Evolutionary conservation across 2,329 filamentous ascomycete species (phyloP), one percentile per base, ranked within the genome.

Genomic region (Fusarium hostae): DNA sequence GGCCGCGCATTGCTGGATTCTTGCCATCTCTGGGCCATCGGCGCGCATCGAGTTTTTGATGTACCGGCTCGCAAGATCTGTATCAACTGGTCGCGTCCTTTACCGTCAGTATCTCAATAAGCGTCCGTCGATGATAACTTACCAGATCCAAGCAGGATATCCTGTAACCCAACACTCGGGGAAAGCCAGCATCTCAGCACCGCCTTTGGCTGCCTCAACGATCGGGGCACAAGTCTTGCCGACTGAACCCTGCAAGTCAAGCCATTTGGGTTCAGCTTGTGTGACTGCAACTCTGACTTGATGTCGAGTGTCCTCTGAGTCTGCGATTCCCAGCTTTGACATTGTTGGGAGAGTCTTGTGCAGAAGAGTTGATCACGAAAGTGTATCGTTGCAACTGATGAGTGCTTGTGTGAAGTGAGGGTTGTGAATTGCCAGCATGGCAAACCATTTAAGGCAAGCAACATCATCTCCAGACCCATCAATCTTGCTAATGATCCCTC

Each of bases 91-190:
- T 20, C 59, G 43, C 0, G 54, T 11, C 59, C 59, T 62, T n/a
- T 35, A 1, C 9, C 6, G 47, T 50, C 11, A 50, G 28, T 7
- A 0, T 10, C 0, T 5, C 4, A 20, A 3, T 22, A 7, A 48
- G 3, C 28, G 9, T 11, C 20, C n/a, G 26, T 7, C 3, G 0
- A 30, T 7, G 34, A 20, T 11, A 11, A 11, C 55, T 37, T 28
- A 61, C 62, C 64, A 67, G 6, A 65, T 52, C 63, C 59, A 65
- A n/a, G 37, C 51, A 24, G 64, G 64, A 22, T 67, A 66, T 1
- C 86, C 86, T 1, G 86, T 85, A 32, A 88, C 82, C 82, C 84
- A 88, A 26, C 82, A 82, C 71, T 88, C 86, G 0, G 86, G 84
- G 51, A 89, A 88, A 0, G 83, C 81, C 5, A 91, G 76, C 1